Evolutionary conservation across 495 filamentous ascomycete genomes (phyloP), one percentile per base, ranked within the genome.

Genomic region (Aspergillus haitiensis): DNA sequence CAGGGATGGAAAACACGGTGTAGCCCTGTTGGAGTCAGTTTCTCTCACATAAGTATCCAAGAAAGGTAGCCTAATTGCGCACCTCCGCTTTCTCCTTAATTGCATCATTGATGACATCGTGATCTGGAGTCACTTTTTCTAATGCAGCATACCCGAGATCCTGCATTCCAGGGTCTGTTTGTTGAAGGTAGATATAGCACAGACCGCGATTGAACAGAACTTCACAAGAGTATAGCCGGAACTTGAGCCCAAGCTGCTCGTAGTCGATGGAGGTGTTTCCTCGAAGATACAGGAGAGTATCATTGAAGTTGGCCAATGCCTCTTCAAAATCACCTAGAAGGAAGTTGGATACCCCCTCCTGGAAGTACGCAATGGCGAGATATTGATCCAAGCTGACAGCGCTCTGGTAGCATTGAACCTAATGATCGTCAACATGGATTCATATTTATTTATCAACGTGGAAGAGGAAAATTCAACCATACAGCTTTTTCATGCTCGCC

Each of bases 191-290:
- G 66, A 98, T 95, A 75, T 97, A 98, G 77, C 95, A 98, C 40
- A 99, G 82, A 46, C 94, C 94, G 39, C 94, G 86, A 74, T 99
- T 99, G 83, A 99, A 99, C 13, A 99, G 80, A 3, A 97, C 95
- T 71, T 99, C 95, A 73, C 94, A 99, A 6, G 94, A 97, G 75
- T 89, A 97, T 6, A 99, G 80, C 64, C 96, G 96, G 78, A 98
- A 99, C 54, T 92, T 90, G 40, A 99, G 82, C 11, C 94, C 94
- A 46, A 99, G 80, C 72, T 99, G 94, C 62, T 96, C 93, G 70
- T 99, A 99, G 76, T 99, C 92, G 78, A 99, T 99, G 69, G 89
- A 89, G 44, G 91, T 92, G 72, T 99, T 98, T 47, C 94, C 94
- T 65, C 94, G 86, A 54, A 99, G 86, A 72, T 97, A 98, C 34